Base-by-base conservation (phyloP, 345 rosid species). In the Dipteronia dyeriana region DNA sequence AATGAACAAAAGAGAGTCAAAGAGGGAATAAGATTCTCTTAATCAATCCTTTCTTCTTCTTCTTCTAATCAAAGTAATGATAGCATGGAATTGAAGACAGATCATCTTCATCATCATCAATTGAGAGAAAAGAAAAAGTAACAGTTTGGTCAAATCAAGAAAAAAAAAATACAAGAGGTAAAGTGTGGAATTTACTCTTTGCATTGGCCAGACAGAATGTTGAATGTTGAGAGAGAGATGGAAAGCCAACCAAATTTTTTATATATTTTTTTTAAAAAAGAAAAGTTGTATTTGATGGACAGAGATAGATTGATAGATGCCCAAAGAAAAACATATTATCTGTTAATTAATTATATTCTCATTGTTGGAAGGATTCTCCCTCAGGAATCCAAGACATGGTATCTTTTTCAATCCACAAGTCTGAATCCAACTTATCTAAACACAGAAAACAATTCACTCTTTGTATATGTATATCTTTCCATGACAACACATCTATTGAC, bases 351-450 rank as follows among this genome's bases (percentile, higher is more conserved):
- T 17, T 2, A 57, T 74, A 8, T 70, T 74, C 65, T 60, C 34
- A 29, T 64, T 72, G 34, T 68, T 66, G 7, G 43, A 49, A 76
- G 59, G 62, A 70, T 67, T 47, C 70, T 29, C 25, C 57, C 43
- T 43, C 22, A 47, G 39, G 80, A 77, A 85, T 85, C 87, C 81
- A 70, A 84, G 74, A 71, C 66, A 70, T 56, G 78, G 79, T 77
- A 71, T 82, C 38, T 34, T 34, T 34, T 34, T 34, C 38, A 34
- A 34, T 34, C 38, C 38, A 34, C 4, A 4, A 4, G 38, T 34
- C 38, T 34, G 38, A 6, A 34, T 34, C 38, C 38, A 34, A 34
- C 38, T 31, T 34, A 57, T 57, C 1, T 17, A 25, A 25, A 41
- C 10, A 41, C 0, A 41, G 7, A 39, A 41, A 41, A 41, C 45